Evolutionary conservation across 495 filamentous ascomycete species (phyloP).

Genomic region (Penicillium crystallinum): DNA sequence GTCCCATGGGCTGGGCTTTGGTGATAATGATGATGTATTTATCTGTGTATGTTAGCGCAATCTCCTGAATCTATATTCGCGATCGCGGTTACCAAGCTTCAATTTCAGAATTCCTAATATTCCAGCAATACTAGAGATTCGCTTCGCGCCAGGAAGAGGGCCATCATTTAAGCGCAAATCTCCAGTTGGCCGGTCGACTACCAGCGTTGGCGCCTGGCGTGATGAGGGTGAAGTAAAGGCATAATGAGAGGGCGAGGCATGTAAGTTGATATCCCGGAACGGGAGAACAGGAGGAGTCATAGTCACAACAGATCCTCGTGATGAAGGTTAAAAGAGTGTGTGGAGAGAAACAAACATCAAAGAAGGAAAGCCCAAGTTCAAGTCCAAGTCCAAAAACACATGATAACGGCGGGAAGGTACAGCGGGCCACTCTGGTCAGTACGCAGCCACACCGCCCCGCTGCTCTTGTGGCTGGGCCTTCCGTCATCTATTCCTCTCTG

Average conservation of each 20-base stretch:
- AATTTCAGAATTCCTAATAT: conserved; percentile 89
- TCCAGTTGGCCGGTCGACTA: conserved; percentile 88
- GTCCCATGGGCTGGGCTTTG: conserved; percentile 84
- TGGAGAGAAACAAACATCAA: conserved; percentile 2
- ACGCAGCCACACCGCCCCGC: conserved; percentile 30
- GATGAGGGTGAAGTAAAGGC: conserved; percentile 95
- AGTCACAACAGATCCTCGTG: conserved; percentile 10
- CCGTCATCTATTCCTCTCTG: conserved; percentile 27
- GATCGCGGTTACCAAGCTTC: conserved; percentile 63
- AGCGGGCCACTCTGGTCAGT: conserved; percentile 15
- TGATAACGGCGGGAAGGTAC: conserved; percentile 18
- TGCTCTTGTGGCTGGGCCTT: conserved; percentile 27
- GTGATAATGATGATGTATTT: conserved; percentile 97
- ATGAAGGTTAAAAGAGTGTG: conserved; percentile 4
- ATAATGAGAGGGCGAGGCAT: conserved; percentile 85
- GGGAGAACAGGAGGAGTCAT: conserved; percentile 63
- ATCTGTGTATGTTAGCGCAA: conserved; percentile 49
- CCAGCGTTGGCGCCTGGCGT: conserved; percentile 77
- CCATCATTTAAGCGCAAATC: conserved; percentile 82
- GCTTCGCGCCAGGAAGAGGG: conserved; percentile 64
- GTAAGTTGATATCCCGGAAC: conserved; percentile 94
- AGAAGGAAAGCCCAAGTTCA: conserved; percentile 2
- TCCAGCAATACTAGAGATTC: conserved; percentile 88
- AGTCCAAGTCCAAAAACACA: conserved; percentile 22
- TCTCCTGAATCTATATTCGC: neutral